Percentiles rank a stretch among this genome's conserved stretches.
Evolutionary conservation across 257 asterid genomes (phyloP).

Genomic region (Ocimum tenuiflorum): DNA sequence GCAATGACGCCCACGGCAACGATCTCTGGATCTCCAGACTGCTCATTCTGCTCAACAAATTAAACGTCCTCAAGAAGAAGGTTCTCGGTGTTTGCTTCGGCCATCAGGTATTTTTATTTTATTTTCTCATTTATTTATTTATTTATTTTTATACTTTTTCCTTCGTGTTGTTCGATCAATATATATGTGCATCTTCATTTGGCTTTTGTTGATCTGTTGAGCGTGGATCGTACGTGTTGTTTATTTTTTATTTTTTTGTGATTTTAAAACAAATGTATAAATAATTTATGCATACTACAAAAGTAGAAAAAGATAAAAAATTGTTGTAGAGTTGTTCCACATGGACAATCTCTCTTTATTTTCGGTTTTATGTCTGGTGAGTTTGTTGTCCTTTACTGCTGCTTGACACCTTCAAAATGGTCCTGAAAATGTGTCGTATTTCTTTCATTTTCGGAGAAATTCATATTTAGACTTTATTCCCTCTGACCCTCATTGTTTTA

Average conservation of each 20-base stretch:
- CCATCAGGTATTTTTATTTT: conserved; percentile 47
- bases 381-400: conserved; percentile 6
- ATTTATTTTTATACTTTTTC: background rate
- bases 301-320: no score
- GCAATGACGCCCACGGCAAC: conserved; percentile 78
- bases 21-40: conserved; percentile 71
- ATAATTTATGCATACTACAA: no score
- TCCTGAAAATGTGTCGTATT: background rate
- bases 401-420: background rate
- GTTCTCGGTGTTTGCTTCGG: conserved; percentile 87
- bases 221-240: conserved; percentile 1
- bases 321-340: background rate
- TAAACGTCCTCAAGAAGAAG: conserved; percentile 61
- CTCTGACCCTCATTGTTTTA: no score
- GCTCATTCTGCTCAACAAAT: conserved; percentile 40
- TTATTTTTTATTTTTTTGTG: no score
- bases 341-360: conserved; percentile 12
- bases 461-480: background rate
- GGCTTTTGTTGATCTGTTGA: background rate
- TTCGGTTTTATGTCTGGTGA: conserved; percentile 12
- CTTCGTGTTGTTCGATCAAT: no score
- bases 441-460: no score
- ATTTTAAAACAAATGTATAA: no score
- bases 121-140: background rate
- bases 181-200: no score